phyloP scores from a whole-genome alignment of 345 rosid species.

The Arabidopsis suecica region DNA sequence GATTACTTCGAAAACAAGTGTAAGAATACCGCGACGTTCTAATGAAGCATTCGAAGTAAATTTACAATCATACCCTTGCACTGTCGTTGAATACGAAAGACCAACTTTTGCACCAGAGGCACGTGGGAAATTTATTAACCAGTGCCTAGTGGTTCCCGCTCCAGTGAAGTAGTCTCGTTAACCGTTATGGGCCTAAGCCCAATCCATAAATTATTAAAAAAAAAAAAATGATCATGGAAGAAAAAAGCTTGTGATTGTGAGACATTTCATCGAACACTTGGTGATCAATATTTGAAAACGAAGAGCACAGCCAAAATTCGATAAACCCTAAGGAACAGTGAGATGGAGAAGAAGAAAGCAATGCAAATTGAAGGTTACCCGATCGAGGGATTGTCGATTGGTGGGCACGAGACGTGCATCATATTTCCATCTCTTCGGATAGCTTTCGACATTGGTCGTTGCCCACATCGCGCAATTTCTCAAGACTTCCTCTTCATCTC shows the following conservation, averaged over 20 bases:
- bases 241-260: background rate
- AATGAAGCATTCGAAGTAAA: slow-evolving; percentile 25
- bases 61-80: slow-evolving; percentile 35
- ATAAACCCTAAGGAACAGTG: background rate
- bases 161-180: background rate
- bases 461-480: slow-evolving; percentile 89
- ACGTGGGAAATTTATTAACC: background rate
- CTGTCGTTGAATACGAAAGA: background rate
- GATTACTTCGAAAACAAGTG: slow-evolving; percentile 32
- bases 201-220: background rate
- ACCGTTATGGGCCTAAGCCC: slow-evolving; percentile 36
- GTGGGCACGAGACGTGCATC: slow-evolving; percentile 93
- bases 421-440: slow-evolving; percentile 77
- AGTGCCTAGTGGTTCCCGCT: background rate
- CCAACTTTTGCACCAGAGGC: background rate
- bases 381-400: slow-evolving; percentile 88
- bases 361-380: slow-evolving; percentile 68
- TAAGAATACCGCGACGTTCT: slow-evolving; percentile 36
- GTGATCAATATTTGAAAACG: slow-evolving; percentile 17
- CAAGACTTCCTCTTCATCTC: slow-evolving; percentile 94
- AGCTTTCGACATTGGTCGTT: slow-evolving; percentile 92
- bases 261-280: slow-evolving; percentile 39
- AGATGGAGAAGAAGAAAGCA: slow-evolving; percentile 43
- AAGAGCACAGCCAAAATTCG: background rate
- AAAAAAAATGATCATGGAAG: background rate